A percentile compares a stretch with the other conserved stretches of the same genome.
phyloP scores from a whole-genome alignment of 2,329 filamentous ascomycete species.

The Colletotrichum liaoningense region DNA sequence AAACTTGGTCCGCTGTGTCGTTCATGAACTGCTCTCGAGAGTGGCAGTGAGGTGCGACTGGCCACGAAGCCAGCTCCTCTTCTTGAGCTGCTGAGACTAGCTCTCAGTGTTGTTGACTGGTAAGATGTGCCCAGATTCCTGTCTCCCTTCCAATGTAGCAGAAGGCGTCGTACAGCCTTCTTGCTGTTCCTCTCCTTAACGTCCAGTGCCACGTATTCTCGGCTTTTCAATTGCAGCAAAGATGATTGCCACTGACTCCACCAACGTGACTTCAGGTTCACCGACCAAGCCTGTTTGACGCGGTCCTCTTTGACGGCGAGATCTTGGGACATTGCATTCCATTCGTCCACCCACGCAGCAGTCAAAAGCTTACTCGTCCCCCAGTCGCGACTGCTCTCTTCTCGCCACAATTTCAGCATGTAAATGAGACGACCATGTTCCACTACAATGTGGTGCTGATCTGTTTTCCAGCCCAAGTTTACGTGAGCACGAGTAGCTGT shows the following conservation, averaged over 20 bases:
- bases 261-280: slow-evolving; percentile 22
- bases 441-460: background rate
- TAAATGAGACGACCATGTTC: background rate
- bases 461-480: slow-evolving; percentile 20
- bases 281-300: slow-evolving; percentile 13
- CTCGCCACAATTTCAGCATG: slow-evolving; percentile 22
- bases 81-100: slow-evolving; percentile 17
- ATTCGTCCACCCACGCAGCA: slow-evolving; percentile 33
- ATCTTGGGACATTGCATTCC: slow-evolving; percentile 27
- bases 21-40: slow-evolving; percentile 24
- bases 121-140: background rate
- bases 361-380: slow-evolving; percentile 20
- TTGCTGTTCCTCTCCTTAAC: slow-evolving; percentile 34
- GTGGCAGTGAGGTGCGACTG: slow-evolving; percentile 10
- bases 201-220: slow-evolving; percentile 33
- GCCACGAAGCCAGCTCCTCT: slow-evolving; percentile 1
- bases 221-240: slow-evolving; percentile 34
- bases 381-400: slow-evolving; percentile 13
- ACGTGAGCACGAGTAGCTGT: slow-evolving; percentile 3
- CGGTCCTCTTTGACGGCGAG: background rate
- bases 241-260: slow-evolving; percentile 36
- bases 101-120: background rate
- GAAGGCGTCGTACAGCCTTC: slow-evolving; percentile 25
- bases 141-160: slow-evolving; percentile 30
- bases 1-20: slow-evolving; percentile 11